Evolutionary conservation across 768 basidiomycete genomes (phyloP), one percentile per base, ranked within the genome.

Genomic region (Hirschioporus abietinus): DNA sequence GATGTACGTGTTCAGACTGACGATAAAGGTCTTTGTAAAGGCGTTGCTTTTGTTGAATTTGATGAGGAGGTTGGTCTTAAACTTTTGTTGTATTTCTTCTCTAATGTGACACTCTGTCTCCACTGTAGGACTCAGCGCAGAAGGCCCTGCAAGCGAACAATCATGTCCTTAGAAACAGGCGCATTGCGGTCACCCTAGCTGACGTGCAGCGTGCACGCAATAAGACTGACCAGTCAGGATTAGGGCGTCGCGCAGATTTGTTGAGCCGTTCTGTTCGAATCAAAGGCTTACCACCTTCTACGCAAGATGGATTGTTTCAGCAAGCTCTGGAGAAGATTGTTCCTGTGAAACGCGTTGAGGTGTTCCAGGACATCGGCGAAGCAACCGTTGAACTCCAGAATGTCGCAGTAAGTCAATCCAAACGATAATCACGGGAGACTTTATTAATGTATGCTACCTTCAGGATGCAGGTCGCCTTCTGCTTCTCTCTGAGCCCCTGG

Each of bases 11-110:
- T 98, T 74, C 86, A 87, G 1, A 78, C 84, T 64, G 93, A 95
- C 67, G 84, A 89, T 35, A 83, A 85, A 59, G 89, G 88, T 0
- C 80, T 84, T 63, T 83, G 82, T 34, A 95, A 88, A 74, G 96
- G 97, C 0, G 96, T 93, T 73, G 96, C 92, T 0, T 99, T 99
- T 72, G 81, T 99, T 35, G 95, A 98, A 73, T 99, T 92, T 72
- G 89, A 91, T 67, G 82, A 86, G 23, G 89, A 92, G 80, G 96
- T 94, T 67, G 5, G 42, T 52, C 2, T 5, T 60, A 83, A 72
- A 7, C 5, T 63, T 15, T 25, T n/a, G n/a, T 6, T 66, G 57
- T 8, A 30, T 30, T 30, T 57, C 23, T 24, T 24, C 25, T 57
- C 36, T 60, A 18, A 25, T 0, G 7, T 24, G 58, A 58, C 68